Evolutionary conservation across 331 rosid genomes (phyloP).

Genomic region (Dryas integrifolia): DNA sequence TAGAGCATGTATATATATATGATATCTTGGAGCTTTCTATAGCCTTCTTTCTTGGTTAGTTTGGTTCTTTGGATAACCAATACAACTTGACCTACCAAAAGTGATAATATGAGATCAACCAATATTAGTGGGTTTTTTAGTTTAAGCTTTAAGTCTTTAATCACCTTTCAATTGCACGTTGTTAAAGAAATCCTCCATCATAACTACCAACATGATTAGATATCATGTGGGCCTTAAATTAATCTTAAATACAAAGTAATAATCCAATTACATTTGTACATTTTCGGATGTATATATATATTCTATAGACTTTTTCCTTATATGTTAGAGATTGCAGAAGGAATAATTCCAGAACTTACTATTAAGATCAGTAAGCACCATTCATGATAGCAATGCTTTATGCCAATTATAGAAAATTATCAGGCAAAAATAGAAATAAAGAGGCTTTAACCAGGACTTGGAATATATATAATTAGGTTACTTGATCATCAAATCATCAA

Average conservation of each 20-base stretch:
- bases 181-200: constrained; percentile 55
- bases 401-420: constrained; percentile 5
- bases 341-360: constrained; percentile 22
- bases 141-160: constrained; percentile 47
- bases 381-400: constrained; percentile 7
- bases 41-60: constrained; percentile 20
- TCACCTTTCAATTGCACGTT: constrained; percentile 38
- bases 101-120: constrained; percentile 23
- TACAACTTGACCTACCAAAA: constrained; percentile 28
- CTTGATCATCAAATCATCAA: too few relatives aligned
- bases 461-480: too few relatives aligned
- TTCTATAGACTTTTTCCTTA: neutral
- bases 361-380: constrained; percentile 20
- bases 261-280: constrained; percentile 2
- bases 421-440: neutral
- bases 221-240: constrained; percentile 67
- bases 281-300: neutral
- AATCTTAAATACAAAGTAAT: constrained; percentile 15
- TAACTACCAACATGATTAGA: constrained; percentile 91
- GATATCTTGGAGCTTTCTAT: neutral
- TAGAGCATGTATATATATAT: too few relatives aligned
- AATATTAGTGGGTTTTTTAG: constrained; percentile 37
- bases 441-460: neutral
- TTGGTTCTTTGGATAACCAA: constrained; percentile 31
- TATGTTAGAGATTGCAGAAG: neutral